phyloP scores from a whole-genome alignment of 371 early-diverging fungal species.

The Basidiobolus meristosporus region DNA sequence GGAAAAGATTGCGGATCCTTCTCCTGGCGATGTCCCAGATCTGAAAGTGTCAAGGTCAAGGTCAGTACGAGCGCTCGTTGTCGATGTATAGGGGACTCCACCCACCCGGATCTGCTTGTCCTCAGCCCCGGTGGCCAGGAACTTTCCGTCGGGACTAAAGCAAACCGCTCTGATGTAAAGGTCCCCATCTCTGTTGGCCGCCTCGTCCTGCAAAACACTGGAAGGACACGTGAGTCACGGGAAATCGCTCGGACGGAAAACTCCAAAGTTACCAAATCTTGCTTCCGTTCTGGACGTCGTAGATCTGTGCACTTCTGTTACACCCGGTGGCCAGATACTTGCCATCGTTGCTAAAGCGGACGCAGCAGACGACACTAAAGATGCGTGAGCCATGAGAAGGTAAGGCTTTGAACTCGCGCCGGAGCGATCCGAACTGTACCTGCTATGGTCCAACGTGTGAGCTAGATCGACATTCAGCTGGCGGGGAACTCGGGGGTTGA shows the following conservation, averaged over 20 bases:
- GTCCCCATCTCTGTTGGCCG: conserved; percentile 53
- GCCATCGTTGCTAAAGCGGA: conserved; percentile 84
- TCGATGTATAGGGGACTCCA: too few species aligned
- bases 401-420: neutral
- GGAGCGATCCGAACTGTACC: conserved; percentile 8
- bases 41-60: too few species aligned
- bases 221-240: neutral
- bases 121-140: conserved; percentile 92
- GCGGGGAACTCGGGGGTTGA: conserved; percentile 50
- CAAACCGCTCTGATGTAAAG: conserved; percentile 90
- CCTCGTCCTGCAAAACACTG: conserved; percentile 62
- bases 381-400: neutral
- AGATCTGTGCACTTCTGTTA: conserved; percentile 79
- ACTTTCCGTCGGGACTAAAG: conserved; percentile 86
- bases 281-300: conserved; percentile 54
- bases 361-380: conserved; percentile 85
- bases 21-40: conserved; percentile 63
- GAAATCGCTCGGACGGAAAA: neutral
- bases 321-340: conserved; percentile 87
- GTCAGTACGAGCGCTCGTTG: too few species aligned
- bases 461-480: conserved; percentile 63
- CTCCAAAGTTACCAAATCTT: conserved; percentile 35
- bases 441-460: conserved; percentile 67
- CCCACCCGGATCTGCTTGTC: conserved; percentile 81
- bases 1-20: conserved; percentile 39